These are phyloP conservation scores for Fistulifera pelliculosa DNA, from an alignment of 108 stramenopile genomes.

Conservation along the genomic window DNA sequence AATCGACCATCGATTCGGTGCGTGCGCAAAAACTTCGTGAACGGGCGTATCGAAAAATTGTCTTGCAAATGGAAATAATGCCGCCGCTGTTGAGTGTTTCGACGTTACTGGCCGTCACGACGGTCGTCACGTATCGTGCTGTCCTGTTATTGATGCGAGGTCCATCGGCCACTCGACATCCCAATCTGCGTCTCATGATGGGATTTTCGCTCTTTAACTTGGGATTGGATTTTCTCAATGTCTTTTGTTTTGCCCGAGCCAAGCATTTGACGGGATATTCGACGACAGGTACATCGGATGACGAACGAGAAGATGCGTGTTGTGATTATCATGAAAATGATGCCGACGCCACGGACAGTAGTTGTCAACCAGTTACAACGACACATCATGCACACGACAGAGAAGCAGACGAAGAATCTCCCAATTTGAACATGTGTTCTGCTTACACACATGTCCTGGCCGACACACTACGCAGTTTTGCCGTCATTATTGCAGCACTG, in stretches of 20 bases:
- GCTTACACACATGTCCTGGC: conserved; percentile 82
- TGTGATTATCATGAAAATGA: neutral
- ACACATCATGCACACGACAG: neutral
- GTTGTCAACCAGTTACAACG: neutral
- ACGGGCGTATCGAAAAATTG: conserved; percentile 24
- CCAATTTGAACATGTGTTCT: conserved; percentile 78
- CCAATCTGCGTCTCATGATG: conserved; percentile 48
- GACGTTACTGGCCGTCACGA: conserved; percentile 36
- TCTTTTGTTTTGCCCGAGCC: conserved; percentile 46
- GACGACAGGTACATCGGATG: conserved; percentile 3
- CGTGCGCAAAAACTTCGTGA: conserved; percentile 15
- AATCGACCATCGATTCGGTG: neutral
- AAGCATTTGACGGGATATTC: conserved; percentile 45
- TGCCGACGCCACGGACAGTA: neutral
- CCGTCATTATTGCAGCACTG: conserved; percentile 55
- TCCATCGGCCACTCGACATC: conserved; percentile 20
- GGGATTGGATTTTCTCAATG: conserved; percentile 46
- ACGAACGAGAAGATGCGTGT: neutral
- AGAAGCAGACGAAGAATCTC: conserved; percentile 1
- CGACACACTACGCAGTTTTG: conserved; percentile 69
- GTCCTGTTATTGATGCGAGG: conserved; percentile 26
- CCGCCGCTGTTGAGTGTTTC: conserved; percentile 45
- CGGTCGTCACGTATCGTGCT: conserved; percentile 15
- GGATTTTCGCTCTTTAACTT: conserved; percentile 45
- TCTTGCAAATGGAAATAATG: conserved; percentile 36